Percentiles rank a stretch among this genome's conserved stretches.
phyloP scores from a whole-genome alignment of 495 filamentous ascomycete genomes.

The Staphylotrichum longicolle region DNA sequence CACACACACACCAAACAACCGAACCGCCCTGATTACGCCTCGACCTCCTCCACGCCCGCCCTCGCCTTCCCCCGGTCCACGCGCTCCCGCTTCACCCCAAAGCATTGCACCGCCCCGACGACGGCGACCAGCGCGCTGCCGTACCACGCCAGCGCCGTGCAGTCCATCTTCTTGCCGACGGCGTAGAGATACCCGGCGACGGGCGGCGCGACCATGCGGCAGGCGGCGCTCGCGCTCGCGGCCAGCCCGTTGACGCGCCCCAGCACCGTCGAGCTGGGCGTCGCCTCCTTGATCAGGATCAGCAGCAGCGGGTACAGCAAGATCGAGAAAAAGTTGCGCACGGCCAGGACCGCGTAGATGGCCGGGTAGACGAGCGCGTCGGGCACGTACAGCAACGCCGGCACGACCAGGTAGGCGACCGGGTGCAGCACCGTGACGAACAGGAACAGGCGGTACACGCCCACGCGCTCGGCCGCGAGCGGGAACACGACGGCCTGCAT shows the following conservation, averaged over 20 bases:
- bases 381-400: conserved; percentile 64
- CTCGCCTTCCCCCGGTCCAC: conserved; percentile 11
- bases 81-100: conserved; percentile 55
- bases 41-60: neutral
- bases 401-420: conserved; percentile 71
- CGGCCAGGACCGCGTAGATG: conserved; percentile 68
- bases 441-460: conserved; percentile 70
- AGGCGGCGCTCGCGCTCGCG: conserved; percentile 73
- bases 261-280: conserved; percentile 61
- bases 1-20: no score
- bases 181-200: conserved; percentile 74
- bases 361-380: conserved; percentile 55
- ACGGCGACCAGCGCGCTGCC: conserved; percentile 67
- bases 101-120: conserved; percentile 65
- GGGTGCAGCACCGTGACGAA: conserved; percentile 73
- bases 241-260: conserved; percentile 81
- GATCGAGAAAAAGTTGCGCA: conserved; percentile 75
- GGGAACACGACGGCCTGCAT: conserved; percentile 78
- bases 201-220: conserved; percentile 72
- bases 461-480: conserved; percentile 64
- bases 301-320: conserved; percentile 74
- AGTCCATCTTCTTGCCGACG: conserved; percentile 60
- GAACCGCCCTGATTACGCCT: neutral
- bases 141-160: conserved; percentile 78
- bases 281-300: conserved; percentile 82